Percentiles rank a stretch among this genome's conserved stretches.
phyloP scores from a whole-genome alignment of 2,329 filamentous ascomycete species.

The Aspergillus tanneri region DNA sequence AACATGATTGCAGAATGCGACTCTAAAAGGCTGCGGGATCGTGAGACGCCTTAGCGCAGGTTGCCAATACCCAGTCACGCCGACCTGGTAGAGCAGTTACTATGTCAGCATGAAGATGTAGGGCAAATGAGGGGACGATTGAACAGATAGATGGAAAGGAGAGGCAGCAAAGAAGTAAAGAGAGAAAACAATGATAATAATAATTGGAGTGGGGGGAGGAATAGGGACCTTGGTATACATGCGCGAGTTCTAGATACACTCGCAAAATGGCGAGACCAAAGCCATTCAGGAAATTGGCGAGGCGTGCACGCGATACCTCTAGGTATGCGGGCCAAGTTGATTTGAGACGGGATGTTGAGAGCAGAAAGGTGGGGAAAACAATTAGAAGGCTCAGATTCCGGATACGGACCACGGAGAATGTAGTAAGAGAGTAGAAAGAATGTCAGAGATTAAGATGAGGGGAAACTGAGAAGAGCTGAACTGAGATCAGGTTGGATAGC shows the following conservation, averaged over 20 bases:
- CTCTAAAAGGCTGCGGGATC: slow-evolving; percentile 66
- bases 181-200: neutral
- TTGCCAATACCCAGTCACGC: slow-evolving; percentile 4
- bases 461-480: neutral
- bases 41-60: neutral
- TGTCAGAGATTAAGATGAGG: slow-evolving; percentile 5
- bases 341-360: slow-evolving; percentile 3
- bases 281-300: slow-evolving; percentile 30
- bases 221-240: slow-evolving; percentile 17
- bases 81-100: slow-evolving; percentile 8
- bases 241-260: slow-evolving; percentile 24
- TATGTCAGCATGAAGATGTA: slow-evolving; percentile 12
- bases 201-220: neutral
- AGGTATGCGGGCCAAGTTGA: slow-evolving; percentile 24
- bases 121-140: slow-evolving; percentile 2
- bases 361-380: neutral
- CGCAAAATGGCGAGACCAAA: slow-evolving; percentile 18
- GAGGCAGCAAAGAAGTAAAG: neutral
- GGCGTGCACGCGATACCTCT: slow-evolving; percentile 31
- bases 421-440: neutral
- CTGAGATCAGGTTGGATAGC: slow-evolving; percentile 13
- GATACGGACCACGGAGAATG: neutral
- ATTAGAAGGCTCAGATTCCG: neutral
- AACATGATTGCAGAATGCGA: slow-evolving; percentile 71
- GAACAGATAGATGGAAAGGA: slow-evolving; percentile 6